Evolutionary conservation across 495 filamentous ascomycete species (phyloP), one percentile per base, ranked within the genome.

Genomic region (Podospora tetraspora): DNA sequence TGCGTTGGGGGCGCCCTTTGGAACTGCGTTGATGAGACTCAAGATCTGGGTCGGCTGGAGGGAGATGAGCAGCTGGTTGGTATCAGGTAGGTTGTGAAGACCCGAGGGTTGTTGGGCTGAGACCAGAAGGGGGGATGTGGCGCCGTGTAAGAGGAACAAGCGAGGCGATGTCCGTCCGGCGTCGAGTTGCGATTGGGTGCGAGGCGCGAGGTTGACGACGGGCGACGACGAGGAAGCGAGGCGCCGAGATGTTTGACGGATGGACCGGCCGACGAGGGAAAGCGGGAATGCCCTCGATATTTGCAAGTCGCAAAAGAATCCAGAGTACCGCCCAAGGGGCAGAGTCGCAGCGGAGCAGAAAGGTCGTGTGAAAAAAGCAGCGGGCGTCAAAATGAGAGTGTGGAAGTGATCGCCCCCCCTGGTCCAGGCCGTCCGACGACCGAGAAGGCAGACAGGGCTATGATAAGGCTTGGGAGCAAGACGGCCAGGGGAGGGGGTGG

Each of bases 381-480:
- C 58, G 65, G 58, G 30, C 60, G 34, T 29, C 65, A 61, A 65
- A 69, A 37, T 52, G 57, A 37, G 30, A 61, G 57, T 61, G 56
- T 58, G 37, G 59, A 61, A 61, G 63, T 58, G 58, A 61, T 62
- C 32, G 22, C 16, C 62, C 27, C 63, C 64, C 68, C 62, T 65
- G 57, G 60, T 37, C 63, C 10, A 32, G 34, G 23, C 29, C 37
- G 43, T 52, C 43, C 43, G 43, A 58, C 30, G 57, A 57, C 62
- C 24, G 63, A 23, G 58, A 69, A 62, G 62, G 62, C n/a, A 59
- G 37, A 30, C 61, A 63, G 66, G 56, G 67, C 19, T 64, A 37
- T 66, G 62, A 65, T 62, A 66, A 69, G 68, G 63, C 68, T 66
- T 69, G 68, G 32, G 43, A 52, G 43, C 19, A 34, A 8, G 43